Percentiles rank a stretch among this genome's conserved stretches.
These are phyloP conservation scores for Melampsora larici-populina DNA, from an alignment of 1,284 basidiomycete genomes.

Conservation along the genomic window DNA sequence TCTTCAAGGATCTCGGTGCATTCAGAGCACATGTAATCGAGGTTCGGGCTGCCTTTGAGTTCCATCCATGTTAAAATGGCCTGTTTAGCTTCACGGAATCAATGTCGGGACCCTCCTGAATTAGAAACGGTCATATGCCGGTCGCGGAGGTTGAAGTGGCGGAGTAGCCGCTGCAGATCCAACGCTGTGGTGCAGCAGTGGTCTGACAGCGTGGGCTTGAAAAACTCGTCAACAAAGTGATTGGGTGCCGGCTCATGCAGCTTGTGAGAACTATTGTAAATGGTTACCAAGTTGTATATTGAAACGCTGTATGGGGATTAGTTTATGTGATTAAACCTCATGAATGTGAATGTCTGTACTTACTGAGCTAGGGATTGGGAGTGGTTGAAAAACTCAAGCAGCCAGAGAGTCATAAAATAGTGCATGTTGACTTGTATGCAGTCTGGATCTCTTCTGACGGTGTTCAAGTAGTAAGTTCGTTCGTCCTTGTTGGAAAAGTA, in stretches of 20 bases:
- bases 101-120: too few species aligned
- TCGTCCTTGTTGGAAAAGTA: too few species aligned
- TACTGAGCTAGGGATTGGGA: background rate
- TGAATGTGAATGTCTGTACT: background rate
- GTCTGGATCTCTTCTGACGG: too few species aligned
- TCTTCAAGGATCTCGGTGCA: background rate
- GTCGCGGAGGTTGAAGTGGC: background rate
- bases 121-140: too few species aligned
- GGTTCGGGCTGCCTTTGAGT: background rate
- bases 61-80: background rate
- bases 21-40: background rate
- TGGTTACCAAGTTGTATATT: background rate
- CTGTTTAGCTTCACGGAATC: too few species aligned
- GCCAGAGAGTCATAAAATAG: background rate
- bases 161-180: background rate
- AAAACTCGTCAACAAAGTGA: background rate
- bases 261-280: background rate
- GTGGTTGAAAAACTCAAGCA: background rate
- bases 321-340: background rate
- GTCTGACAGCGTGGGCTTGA: background rate
- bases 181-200: background rate
- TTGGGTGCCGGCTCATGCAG: background rate
- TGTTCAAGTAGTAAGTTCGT: too few species aligned
- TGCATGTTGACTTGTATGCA: background rate
- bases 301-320: too few species aligned